Evolutionary conservation across 2,329 filamentous ascomycete genomes (phyloP), one percentile per base, ranked within the genome.

Genomic region (Fusarium bulbicola): DNA sequence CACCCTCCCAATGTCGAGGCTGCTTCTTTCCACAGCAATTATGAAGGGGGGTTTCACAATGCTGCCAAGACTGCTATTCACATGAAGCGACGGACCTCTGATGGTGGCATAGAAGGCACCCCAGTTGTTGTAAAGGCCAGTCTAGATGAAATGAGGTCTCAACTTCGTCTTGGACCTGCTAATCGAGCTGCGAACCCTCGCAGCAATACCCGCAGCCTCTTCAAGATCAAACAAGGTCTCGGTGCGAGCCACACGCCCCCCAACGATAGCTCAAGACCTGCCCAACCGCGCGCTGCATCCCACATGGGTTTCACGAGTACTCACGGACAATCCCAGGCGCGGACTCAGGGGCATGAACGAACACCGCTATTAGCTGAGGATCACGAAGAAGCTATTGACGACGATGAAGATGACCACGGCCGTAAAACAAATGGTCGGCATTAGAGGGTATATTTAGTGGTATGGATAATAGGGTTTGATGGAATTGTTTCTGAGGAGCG

Each of bases 91-190:
- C 86, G 88, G 74, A 86, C 85, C 68, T 91, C 89, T 4, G 89
- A 91, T 58, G 88, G 88, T 28, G 85, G 85, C 54, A 74, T 83
- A 34, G 79, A 84, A n/a, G 83, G 81, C 43, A 82, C 83, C 2
- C 83, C 85, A 1, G 84, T 91, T 12, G 84, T 89, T 4, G 84
- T 92, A 10, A 87, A 89, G 74, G 87, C 89, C 10, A 91, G 89
- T 58, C 83, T 91, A 36, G 86, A 89, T 58, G 90, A 92, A 58
- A 89, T 92, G 83, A 86, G 85, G 75, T 86, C 90, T 76, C 89
- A 92, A 73, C 83, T 92, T 49, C 91, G 90, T 72, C 87, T 92
- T 1, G 91, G 91, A 2, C 91, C 91, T 0, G 92, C 90, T 3
- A 93, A 92, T 77, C 87, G 88, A 26, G 91, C 91, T 11, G 87